Evolutionary conservation across 2,329 filamentous ascomycete genomes (phyloP).

Genomic region (Dothideomycetidae sp.): DNA sequence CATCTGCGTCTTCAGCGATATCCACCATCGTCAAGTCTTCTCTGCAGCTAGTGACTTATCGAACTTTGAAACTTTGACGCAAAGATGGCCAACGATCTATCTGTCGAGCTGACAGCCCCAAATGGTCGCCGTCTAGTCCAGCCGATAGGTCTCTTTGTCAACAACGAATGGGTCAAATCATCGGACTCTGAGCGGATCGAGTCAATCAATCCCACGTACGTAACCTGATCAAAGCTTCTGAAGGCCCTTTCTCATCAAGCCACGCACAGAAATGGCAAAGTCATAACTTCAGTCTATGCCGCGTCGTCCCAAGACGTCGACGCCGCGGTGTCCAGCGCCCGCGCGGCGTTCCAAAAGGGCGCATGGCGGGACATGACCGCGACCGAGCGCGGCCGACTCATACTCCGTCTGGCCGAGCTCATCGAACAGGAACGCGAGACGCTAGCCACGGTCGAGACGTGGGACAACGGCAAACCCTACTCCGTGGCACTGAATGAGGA

Average conservation of each 20-base stretch:
- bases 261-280: constrained; percentile 41
- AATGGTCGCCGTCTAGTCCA: constrained; percentile 60
- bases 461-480: constrained; percentile 73
- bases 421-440: constrained; percentile 50
- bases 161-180: constrained; percentile 63
- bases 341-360: constrained; percentile 52
- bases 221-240: too few relatives aligned
- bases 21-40: too few relatives aligned
- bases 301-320: constrained; percentile 53
- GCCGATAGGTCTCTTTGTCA: constrained; percentile 68
- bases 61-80: too few relatives aligned
- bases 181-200: constrained; percentile 49
- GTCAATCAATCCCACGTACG: constrained; percentile 55
- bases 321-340: constrained; percentile 52
- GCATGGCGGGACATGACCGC: constrained; percentile 55
- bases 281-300: constrained; percentile 57
- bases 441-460: constrained; percentile 55
- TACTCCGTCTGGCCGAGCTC: constrained; percentile 57
- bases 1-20: too few relatives aligned
- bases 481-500: constrained; percentile 50
- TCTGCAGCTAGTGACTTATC: too few relatives aligned
- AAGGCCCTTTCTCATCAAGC: too few relatives aligned
- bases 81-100: too few relatives aligned
- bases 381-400: constrained; percentile 52
- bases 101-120: constrained; percentile 54